Evolutionary conservation across 2,329 filamentous ascomycete species (phyloP).

Genomic region (Penicillium italicum): DNA sequence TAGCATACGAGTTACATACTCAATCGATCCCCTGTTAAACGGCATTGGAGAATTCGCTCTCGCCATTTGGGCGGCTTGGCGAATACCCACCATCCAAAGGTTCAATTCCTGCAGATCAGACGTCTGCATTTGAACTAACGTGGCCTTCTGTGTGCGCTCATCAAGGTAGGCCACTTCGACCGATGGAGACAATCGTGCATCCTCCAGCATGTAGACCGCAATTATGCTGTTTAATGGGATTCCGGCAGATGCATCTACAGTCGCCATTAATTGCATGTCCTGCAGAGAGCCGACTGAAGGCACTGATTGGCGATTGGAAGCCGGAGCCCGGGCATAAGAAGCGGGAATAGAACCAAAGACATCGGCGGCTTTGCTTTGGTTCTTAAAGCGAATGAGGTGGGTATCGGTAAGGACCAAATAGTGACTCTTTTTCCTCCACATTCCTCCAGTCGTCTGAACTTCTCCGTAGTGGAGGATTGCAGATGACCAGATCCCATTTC

Average conservation of each 20-base stretch:
- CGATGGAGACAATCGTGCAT: conserved; percentile 63
- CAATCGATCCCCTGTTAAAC: conserved; percentile 58
- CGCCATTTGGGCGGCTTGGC: conserved; percentile 56
- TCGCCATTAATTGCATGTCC: conserved; percentile 57
- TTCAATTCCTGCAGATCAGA: conserved; percentile 62
- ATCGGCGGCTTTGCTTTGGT: conserved; percentile 62
- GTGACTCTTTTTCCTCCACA: conserved; percentile 70
- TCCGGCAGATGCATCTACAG: conserved; percentile 52
- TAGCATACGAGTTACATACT: conserved; percentile 60
- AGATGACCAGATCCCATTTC: conserved; percentile 38
- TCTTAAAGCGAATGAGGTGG: conserved; percentile 66
- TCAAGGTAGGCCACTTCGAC: conserved; percentile 67
- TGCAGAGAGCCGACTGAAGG: conserved; percentile 59
- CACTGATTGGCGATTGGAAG: conserved; percentile 54
- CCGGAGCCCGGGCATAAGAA: conserved; percentile 41
- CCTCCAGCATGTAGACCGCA: conserved; percentile 64
- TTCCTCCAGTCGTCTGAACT: conserved; percentile 64
- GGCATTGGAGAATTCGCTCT: conserved; percentile 51
- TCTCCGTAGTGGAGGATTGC: conserved; percentile 64
- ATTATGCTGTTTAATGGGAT: conserved; percentile 64
- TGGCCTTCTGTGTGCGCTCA: conserved; percentile 58
- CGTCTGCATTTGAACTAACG: conserved; percentile 62
- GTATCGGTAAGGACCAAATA: conserved; percentile 68
- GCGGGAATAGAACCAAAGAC: conserved; percentile 54
- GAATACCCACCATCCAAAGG: conserved; percentile 61